phyloP scores from a whole-genome alignment of 225 moss, liverwort and hornwort genomes.

The Antitrichia curtipendula region DNA sequence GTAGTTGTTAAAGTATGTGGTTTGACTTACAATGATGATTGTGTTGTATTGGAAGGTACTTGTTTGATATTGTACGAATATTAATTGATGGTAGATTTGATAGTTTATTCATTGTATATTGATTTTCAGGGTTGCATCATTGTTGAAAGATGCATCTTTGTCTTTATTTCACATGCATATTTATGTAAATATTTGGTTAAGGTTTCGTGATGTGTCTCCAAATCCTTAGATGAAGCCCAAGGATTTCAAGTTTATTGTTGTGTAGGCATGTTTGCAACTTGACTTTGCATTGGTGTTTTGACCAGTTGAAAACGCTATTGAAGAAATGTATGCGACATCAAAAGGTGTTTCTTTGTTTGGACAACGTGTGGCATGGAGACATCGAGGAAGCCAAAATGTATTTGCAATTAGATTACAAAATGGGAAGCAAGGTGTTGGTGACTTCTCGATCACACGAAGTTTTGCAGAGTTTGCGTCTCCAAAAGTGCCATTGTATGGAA shows the following conservation, averaged over 20 bases:
- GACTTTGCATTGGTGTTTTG: not conserved
- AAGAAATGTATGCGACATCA: not conserved
- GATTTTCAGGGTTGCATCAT: not conserved
- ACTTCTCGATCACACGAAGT: not conserved
- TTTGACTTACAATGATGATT: not conserved
- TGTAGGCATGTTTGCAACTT: not conserved
- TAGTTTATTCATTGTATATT: not conserved
- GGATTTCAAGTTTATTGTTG: not conserved
- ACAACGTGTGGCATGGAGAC: not conserved
- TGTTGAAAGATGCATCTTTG: too few species aligned
- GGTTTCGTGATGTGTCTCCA: not conserved
- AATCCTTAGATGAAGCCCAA: rapidly evolving
- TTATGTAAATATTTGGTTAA: not conserved
- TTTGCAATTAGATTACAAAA: not conserved
- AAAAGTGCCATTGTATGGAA: not conserved
- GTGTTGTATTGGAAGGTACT: not conserved
- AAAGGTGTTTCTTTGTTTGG: not conserved
- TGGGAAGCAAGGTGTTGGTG: not conserved
- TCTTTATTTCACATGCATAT: not conserved
- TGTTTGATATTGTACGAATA: too few species aligned
- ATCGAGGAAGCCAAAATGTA: not conserved
- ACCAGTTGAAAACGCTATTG: not conserved
- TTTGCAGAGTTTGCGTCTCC: not conserved
- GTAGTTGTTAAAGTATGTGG: not conserved
- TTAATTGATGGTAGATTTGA: not conserved